Percentiles rank a stretch among this genome's conserved stretches.
Evolutionary conservation across 2,329 filamentous ascomycete species (phyloP).

Genomic region (Alternaria sp.): DNA sequence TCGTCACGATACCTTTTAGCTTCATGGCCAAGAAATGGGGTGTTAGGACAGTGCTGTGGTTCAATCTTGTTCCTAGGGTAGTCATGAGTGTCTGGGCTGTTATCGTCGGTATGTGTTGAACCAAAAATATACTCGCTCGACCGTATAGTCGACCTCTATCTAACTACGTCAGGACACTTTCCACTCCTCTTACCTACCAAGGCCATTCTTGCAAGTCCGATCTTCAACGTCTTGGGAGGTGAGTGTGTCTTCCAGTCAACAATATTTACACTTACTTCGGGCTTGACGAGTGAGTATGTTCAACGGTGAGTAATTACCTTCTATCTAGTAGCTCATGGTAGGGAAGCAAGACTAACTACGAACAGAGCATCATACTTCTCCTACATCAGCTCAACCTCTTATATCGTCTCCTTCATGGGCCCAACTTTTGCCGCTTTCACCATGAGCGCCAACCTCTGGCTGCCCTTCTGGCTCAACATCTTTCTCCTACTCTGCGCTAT

Average conservation of each 20-base stretch:
- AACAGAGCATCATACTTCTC: slow-evolving; percentile 48
- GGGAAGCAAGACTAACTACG: slow-evolving; percentile 6
- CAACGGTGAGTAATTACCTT: slow-evolving; percentile 32
- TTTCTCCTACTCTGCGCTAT: slow-evolving; percentile 38
- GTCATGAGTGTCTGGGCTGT: slow-evolving; percentile 45
- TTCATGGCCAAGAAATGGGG: slow-evolving; percentile 46
- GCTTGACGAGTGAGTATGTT: slow-evolving; percentile 43
- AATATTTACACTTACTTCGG: slow-evolving; percentile 46
- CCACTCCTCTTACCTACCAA: slow-evolving; percentile 38
- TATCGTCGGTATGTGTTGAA: slow-evolving; percentile 36
- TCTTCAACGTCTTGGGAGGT: slow-evolving; percentile 45
- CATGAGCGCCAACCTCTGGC: slow-evolving; percentile 48
- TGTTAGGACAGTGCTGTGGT: slow-evolving; percentile 40
- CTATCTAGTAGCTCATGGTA: background rate
- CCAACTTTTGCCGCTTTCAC: slow-evolving; percentile 47
- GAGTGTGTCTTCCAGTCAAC: slow-evolving; percentile 51
- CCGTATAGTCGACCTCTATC: background rate
- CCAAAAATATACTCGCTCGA: background rate
- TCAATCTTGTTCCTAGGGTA: slow-evolving; percentile 44
- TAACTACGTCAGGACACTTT: slow-evolving; percentile 34
- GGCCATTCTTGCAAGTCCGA: slow-evolving; percentile 43
- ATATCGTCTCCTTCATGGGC: slow-evolving; percentile 47
- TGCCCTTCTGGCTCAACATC: slow-evolving; percentile 49
- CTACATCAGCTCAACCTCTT: slow-evolving; percentile 46
- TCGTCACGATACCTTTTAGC: slow-evolving; percentile 49